phyloP scores from a whole-genome alignment of 441 rosid species.

The Syzygium malaccense region DNA sequence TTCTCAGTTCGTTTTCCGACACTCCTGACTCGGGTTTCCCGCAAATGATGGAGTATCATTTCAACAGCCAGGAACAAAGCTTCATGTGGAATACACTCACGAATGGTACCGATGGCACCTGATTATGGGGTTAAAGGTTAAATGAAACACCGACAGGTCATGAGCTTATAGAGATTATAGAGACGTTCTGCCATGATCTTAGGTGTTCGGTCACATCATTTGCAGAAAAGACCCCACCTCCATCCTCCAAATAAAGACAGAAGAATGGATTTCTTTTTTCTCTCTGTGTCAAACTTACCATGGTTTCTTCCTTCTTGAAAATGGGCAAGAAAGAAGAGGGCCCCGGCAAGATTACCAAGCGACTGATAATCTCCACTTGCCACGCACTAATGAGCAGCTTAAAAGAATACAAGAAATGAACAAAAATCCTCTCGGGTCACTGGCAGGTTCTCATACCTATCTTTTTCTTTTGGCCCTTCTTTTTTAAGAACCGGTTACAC shows the following conservation, averaged over 20 bases:
- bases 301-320: background rate
- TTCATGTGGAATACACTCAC: background rate
- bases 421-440: background rate
- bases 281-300: too few relatives aligned
- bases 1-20: too few relatives aligned
- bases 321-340: background rate
- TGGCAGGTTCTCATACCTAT: background rate
- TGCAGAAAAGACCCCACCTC: background rate
- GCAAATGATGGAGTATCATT: background rate
- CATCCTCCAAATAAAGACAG: background rate
- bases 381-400: background rate
- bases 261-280: background rate
- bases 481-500: background rate
- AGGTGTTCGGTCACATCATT: background rate
- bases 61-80: background rate
- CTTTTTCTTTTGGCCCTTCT: background rate
- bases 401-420: background rate
- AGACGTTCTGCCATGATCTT: background rate
- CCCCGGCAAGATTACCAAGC: background rate
- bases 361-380: background rate
- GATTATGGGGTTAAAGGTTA: too few relatives aligned
- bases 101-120: background rate
- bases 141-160: too few relatives aligned
- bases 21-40: background rate
- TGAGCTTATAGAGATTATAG: too few relatives aligned